A percentile compares a stretch with the other conserved stretches of the same genome.
Conservation (phyloP, 148 eudicot genomes). For the Fagopyrum esculentum region DNA sequence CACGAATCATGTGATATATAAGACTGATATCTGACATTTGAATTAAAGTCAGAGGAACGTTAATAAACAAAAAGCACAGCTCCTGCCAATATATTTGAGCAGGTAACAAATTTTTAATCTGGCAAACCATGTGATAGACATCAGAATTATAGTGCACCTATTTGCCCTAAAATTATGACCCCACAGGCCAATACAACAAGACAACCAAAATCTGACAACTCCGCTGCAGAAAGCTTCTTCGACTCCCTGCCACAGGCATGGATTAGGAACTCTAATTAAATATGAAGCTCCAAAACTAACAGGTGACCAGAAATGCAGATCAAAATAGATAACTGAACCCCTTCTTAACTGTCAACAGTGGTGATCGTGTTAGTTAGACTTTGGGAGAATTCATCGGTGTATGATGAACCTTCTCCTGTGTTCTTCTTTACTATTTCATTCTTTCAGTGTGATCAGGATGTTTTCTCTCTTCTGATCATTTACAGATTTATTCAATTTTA, state of each 20-base stretch:
- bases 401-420: not conserved
- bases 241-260: conserved; percentile 73
- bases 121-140: conserved; percentile 11
- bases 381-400: not conserved
- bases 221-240: conserved; percentile 70
- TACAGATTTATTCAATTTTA: not conserved
- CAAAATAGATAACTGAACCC: not conserved
- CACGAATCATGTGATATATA: conserved; percentile 98
- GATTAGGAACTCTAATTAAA: conserved; percentile 32
- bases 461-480: not conserved
- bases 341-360: not conserved
- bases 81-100: conserved; percentile 8
- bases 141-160: conserved; percentile 37
- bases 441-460: not conserved
- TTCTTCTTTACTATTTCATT: conserved; percentile 1
- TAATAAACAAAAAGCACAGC: not conserved
- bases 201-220: conserved; percentile 83
- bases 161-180: conserved; percentile 57
- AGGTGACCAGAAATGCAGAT: not conserved
- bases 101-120: not conserved
- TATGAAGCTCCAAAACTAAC: conserved; percentile 6
- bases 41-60: not conserved
- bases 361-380: not conserved
- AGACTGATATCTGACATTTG: conserved; percentile 84
- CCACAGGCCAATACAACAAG: conserved; percentile 60